These are phyloP conservation scores for Neckera pumila DNA, from an alignment of 225 moss, liverwort and hornwort genomes.

Conservation along the genomic window DNA sequence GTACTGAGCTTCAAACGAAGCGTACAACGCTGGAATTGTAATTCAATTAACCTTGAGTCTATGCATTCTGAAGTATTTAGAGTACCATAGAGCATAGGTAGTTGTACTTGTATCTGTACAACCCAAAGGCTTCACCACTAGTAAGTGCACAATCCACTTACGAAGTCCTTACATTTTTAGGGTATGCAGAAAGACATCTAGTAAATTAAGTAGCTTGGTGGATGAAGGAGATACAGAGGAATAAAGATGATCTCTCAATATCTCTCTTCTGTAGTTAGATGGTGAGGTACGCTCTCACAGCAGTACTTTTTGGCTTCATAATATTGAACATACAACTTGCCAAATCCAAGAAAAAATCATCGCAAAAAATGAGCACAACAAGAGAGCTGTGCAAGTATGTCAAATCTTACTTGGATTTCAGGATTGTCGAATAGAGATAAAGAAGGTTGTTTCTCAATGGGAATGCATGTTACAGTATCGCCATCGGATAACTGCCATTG, in stretches of 20 bases:
- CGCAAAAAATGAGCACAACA: not conserved
- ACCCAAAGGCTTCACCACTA: no score
- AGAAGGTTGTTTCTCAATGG: constrained; percentile 27
- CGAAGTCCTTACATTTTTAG: not conserved
- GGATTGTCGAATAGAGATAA: not conserved
- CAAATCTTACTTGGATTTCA: constrained; percentile 17
- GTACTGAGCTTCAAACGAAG: not conserved
- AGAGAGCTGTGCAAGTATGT: not conserved
- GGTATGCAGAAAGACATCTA: not conserved
- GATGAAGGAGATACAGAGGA: not conserved
- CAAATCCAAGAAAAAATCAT: not conserved
- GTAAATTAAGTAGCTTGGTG: not conserved
- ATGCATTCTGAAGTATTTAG: not conserved
- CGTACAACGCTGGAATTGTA: not conserved
- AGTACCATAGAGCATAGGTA: not conserved
- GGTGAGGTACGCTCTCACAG: not conserved
- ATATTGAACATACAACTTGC: not conserved
- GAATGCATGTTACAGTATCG: constrained; percentile 26
- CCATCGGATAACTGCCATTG: constrained; percentile 30
- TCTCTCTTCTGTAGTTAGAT: not conserved
- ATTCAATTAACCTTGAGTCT: not conserved
- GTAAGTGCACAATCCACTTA: not conserved
- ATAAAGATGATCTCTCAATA: not conserved
- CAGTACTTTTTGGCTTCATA: not conserved
- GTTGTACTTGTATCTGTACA: not conserved